Base-by-base conservation (phyloP, 768 basidiomycete species). In the Dioszegia aurantiaca region DNA sequence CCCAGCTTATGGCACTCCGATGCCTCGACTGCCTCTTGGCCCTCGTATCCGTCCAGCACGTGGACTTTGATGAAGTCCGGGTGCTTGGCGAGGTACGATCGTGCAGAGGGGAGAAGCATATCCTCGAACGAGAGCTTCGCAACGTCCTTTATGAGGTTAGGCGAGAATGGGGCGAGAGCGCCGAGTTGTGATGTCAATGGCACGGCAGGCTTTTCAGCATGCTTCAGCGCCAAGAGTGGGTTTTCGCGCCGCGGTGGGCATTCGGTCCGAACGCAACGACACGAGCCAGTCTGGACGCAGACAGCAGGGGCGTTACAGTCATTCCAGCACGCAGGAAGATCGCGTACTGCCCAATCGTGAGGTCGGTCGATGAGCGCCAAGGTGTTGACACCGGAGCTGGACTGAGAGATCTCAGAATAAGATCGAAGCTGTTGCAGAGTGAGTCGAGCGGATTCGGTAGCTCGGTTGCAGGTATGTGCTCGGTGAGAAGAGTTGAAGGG, bases 211-310 rank as follows among this genome's bases (percentile, higher is more conserved):
- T 54, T 37, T 23, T 37, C 58, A 12, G 63, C 45, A 4, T 58
- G 58, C 21, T 61, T 60, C 28, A 67, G 52, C 2, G 64, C 57
- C 10, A 64, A 31, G 8, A 74, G 58, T 8, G 72, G 72, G 53
- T 69, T 67, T 19, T 64, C 61, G 11, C 63, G 62, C 40, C 57
- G 56, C 3, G 67, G 55, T 11, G 63, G 62, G 61, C 76, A 77
- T 43, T 73, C 71, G 2, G 74, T 61, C 16, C 65, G 62, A 11
- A 77, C 73, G 45, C 76, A 77, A 42, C 73, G 70, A 51, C 76
- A 77, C 24, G 65, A 59, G 3, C 74, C 75, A 9, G 74, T 75
- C 56, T 77, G 67, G 21, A 77, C 67, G 58, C 76, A 77, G 40
- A 75, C 65, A 10, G 65, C 56, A 14, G 76, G 76, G 44, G 67